Conservation (phyloP, 2,329 filamentous ascomycete species). For the Cladosporium sp. region DNA sequence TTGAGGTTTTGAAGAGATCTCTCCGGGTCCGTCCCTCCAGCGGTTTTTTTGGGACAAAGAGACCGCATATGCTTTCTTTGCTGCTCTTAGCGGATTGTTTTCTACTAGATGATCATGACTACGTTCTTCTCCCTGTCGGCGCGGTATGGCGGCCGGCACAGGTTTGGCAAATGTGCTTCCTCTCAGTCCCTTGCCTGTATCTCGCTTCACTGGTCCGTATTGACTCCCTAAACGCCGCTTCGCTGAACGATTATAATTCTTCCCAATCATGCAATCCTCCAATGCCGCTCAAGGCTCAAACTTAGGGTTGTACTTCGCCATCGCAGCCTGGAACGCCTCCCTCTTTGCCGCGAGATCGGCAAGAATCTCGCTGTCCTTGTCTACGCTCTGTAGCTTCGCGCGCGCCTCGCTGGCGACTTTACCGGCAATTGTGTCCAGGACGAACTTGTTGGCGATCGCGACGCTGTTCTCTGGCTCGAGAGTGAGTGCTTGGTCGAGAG, state of each 20-base stretch:
- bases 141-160: not conserved
- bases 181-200: not conserved
- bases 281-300: slow-evolving; percentile 53
- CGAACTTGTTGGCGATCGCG: slow-evolving; percentile 76
- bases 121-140: not conserved
- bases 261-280: too few species aligned
- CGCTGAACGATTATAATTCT: not conserved
- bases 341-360: slow-evolving; percentile 78
- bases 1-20: slow-evolving; percentile 65
- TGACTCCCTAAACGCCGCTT: slow-evolving; percentile 12
- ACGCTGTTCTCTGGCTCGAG: slow-evolving; percentile 68
- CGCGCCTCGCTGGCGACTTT: slow-evolving; percentile 62
- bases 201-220: not conserved
- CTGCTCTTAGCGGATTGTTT: not conserved
- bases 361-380: slow-evolving; percentile 67
- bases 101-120: slow-evolving; percentile 9
- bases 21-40: too few species aligned
- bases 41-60: not conserved
- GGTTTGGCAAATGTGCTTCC: not conserved
- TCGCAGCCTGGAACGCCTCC: slow-evolving; percentile 79
- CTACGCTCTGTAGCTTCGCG: slow-evolving; percentile 49
- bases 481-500: slow-evolving; percentile 72
- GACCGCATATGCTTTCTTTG: not conserved
- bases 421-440: slow-evolving; percentile 72
- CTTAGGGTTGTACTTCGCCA: slow-evolving; percentile 81